A percentile compares a stretch with the other conserved stretches of the same genome.
phyloP scores from a whole-genome alignment of 805 yeast genomes.

The Kuraishia molischiana region DNA sequence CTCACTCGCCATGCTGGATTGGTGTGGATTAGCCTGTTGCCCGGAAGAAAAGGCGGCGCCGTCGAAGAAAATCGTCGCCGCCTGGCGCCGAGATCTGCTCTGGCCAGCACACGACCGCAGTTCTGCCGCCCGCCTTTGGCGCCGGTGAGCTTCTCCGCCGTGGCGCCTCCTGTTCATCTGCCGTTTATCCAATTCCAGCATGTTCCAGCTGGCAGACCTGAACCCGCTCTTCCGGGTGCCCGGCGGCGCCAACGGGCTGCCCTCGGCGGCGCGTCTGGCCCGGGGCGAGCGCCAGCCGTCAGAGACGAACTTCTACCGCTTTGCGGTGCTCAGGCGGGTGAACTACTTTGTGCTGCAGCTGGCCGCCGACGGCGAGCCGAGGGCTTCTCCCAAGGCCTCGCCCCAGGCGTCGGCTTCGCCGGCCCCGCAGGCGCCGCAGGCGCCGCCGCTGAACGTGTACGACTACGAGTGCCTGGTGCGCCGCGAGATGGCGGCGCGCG shows the following conservation, averaged over 20 bases:
- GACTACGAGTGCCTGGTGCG: conserved; percentile 17
- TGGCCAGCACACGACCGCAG: neutral
- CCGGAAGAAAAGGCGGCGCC: no score
- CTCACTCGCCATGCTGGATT: conserved; percentile 16
- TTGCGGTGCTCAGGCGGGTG: conserved; percentile 16
- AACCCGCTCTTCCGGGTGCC: conserved; percentile 13
- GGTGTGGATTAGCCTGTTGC: no score
- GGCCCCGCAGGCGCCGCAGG: neutral
- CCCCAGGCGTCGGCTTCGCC: neutral
- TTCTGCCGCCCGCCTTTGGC: no score
- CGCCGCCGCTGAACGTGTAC: conserved; percentile 9
- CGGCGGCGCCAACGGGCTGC: conserved; percentile 2
- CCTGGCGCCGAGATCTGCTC: neutral
- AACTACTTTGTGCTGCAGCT: conserved; percentile 21
- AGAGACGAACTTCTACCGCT: conserved; percentile 19
- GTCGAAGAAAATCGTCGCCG: no score
- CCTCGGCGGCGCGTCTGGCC: neutral
- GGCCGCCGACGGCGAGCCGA: conserved; percentile 7
- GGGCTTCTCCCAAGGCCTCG: neutral
- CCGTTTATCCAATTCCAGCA: no score
- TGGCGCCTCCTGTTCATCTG: no score
- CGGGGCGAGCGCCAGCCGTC: conserved; percentile 12
- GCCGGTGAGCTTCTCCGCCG: no score
- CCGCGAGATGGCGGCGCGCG: neutral
- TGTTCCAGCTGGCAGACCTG: conserved; percentile 4